These are phyloP conservation scores for Hanseniaspora lindneri DNA, from an alignment of 805 yeast genomes.

Conservation along the genomic window DNA sequence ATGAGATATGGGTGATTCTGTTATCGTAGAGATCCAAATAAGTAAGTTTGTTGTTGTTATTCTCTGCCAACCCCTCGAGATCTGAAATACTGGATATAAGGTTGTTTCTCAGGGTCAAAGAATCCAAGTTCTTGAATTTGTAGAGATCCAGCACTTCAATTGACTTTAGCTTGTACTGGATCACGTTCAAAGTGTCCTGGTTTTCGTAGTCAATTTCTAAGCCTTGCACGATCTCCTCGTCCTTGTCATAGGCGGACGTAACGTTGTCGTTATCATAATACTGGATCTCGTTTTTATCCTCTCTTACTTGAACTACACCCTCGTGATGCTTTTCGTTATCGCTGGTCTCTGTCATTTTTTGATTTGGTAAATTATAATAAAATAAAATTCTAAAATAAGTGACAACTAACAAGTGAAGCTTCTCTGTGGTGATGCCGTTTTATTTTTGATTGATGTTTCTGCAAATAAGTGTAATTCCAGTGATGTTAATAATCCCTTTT, in stretches of 20 bases:
- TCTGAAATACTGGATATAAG: slow-evolving; percentile 61
- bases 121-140: slow-evolving; percentile 46
- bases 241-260: slow-evolving; percentile 33
- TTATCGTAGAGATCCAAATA: slow-evolving; percentile 79
- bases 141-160: slow-evolving; percentile 48
- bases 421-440: no score
- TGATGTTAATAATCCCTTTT: no score
- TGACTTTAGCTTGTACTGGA: slow-evolving; percentile 57
- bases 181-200: slow-evolving; percentile 35
- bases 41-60: slow-evolving; percentile 43
- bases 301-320: slow-evolving; percentile 9
- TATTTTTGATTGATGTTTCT: no score
- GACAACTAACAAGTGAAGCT: no score
- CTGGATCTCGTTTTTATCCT: slow-evolving; percentile 6
- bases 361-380: no score
- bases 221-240: slow-evolving; percentile 22
- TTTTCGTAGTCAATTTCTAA: slow-evolving; percentile 22
- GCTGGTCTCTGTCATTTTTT: no score
- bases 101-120: slow-evolving; percentile 72
- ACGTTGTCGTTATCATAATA: slow-evolving; percentile 8
- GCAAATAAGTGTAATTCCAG: no score
- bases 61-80: slow-evolving; percentile 47
- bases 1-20: slow-evolving; percentile 73
- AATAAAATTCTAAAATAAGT: no score
- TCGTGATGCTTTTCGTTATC: no score